phyloP scores from a whole-genome alignment of 768 basidiomycete species.

The Amanita exitialis region DNA sequence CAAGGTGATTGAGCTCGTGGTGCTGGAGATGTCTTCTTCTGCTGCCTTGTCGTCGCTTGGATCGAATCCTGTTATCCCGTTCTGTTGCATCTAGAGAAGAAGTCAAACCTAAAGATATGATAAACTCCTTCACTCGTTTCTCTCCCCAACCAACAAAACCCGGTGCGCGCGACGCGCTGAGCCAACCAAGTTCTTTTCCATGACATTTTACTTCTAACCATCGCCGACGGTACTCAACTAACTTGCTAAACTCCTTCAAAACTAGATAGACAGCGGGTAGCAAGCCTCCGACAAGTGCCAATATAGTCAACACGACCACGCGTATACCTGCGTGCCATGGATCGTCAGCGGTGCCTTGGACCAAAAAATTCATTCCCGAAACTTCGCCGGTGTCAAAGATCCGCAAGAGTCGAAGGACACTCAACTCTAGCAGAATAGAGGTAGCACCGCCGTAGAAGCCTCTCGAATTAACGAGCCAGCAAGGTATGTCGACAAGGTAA shows the following conservation, averaged over 20 bases:
- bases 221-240: conserved; percentile 42
- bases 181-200: conserved; percentile 68
- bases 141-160: conserved; percentile 71
- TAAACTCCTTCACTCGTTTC: conserved; percentile 57
- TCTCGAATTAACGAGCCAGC: conserved; percentile 38
- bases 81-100: conserved; percentile 33
- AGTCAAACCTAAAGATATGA: conserved; percentile 58
- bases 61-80: conserved; percentile 17
- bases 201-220: conserved; percentile 60
- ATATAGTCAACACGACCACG: conserved; percentile 55
- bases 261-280: conserved; percentile 59
- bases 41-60: conserved; percentile 18
- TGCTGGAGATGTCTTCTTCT: conserved; percentile 26
- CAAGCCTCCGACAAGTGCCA: conserved; percentile 53
- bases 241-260: conserved; percentile 47
- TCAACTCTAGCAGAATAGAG: conserved; percentile 66
- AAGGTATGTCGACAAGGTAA: conserved; percentile 61
- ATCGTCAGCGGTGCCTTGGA: conserved; percentile 27
- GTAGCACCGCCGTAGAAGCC: conserved; percentile 46
- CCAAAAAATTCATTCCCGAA: conserved; percentile 19
- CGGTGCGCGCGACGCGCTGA: conserved; percentile 50
- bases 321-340: conserved; percentile 41
- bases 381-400: conserved; percentile 37
- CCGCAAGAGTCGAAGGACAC: conserved; percentile 62
- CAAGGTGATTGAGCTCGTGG: conserved; percentile 27